These are phyloP conservation scores for Pachyrhizus erosus DNA, from an alignment of 306 rosid species.

Conservation along the genomic window DNA sequence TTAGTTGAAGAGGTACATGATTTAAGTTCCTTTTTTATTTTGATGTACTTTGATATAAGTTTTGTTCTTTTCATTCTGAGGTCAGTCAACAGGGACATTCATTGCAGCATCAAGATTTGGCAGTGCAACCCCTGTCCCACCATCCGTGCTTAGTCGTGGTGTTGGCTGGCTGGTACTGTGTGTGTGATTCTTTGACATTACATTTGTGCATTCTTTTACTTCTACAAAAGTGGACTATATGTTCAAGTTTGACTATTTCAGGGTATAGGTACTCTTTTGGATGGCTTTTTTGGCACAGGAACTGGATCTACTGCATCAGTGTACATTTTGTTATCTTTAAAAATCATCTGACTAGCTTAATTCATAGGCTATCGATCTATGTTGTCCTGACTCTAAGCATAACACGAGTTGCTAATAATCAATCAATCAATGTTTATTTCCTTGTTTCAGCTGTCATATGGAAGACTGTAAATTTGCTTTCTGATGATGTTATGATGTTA, in stretches of 20 bases:
- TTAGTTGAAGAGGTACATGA: neutral
- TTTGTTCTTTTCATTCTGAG: conserved; percentile 34
- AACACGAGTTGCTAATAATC: neutral
- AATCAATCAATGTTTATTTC: neutral
- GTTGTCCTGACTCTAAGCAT: conserved; percentile 7
- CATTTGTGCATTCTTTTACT: neutral
- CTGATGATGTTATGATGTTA: neutral
- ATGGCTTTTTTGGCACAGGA: conserved; percentile 79
- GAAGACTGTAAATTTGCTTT: neutral
- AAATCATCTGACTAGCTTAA: neutral
- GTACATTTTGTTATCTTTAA: conserved; percentile 49
- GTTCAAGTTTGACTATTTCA: conserved; percentile 46
- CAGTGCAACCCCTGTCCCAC: conserved; percentile 85
- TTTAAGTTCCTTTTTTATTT: neutral
- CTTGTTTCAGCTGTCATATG: neutral
- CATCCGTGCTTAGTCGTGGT: conserved; percentile 86
- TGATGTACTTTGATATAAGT: conserved; percentile 21
- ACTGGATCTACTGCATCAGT: conserved; percentile 84
- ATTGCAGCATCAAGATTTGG: conserved; percentile 86
- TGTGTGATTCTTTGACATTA: conserved; percentile 29
- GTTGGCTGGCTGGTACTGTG: conserved; percentile 86
- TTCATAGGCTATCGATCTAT: neutral
- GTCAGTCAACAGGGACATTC: conserved; percentile 81
- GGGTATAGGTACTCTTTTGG: conserved; percentile 79
- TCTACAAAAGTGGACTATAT: neutral